phyloP scores from a whole-genome alignment of 2,329 filamentous ascomycete genomes.

The Xylaria digitata region DNA sequence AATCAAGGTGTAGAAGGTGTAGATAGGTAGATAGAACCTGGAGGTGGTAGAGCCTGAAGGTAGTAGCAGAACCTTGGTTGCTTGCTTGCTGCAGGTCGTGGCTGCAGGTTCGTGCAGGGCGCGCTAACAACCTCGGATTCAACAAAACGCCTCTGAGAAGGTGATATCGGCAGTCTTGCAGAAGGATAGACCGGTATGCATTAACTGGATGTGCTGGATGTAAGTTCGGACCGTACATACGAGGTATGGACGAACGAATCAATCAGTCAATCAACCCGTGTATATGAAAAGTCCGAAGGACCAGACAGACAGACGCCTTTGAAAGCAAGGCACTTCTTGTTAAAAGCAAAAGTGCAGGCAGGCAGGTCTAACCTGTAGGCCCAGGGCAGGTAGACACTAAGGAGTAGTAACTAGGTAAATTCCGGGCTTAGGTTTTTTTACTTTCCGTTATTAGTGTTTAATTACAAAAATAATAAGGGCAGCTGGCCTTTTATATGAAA shows the following conservation, averaged over 20 bases:
- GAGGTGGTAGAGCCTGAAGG: no score
- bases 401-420: neutral
- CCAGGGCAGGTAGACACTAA: no score
- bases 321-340: neutral
- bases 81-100: neutral
- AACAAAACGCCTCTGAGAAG: neutral
- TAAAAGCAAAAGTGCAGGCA: conserved; percentile 2
- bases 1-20: neutral
- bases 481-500: conserved; percentile 30
- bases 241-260: no score
- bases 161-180: neutral
- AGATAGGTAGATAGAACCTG: neutral
- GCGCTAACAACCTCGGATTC: neutral
- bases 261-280: no score
- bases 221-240: no score
- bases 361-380: no score
- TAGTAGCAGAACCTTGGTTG: no score
- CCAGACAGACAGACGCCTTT: neutral
- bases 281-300: no score
- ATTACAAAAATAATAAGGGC: conserved; percentile 11
- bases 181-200: neutral
- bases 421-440: conserved; percentile 15
- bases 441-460: conserved; percentile 22
- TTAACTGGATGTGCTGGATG: neutral
- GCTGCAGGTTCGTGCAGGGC: neutral